phyloP scores from a whole-genome alignment of 192 early-diverging fungal species.

The Neocallimastix lanati region DNA sequence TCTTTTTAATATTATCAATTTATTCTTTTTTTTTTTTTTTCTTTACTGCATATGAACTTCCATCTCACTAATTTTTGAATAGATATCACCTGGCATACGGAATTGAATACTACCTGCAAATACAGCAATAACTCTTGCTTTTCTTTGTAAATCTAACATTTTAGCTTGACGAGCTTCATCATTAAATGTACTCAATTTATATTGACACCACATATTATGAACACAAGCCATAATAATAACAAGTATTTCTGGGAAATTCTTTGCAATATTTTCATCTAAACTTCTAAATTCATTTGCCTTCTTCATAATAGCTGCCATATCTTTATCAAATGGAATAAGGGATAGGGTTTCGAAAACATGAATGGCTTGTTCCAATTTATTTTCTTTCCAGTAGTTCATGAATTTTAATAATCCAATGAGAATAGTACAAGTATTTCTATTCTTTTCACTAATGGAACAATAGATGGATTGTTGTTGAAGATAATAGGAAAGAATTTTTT shows the following conservation, averaged over 20 bases:
- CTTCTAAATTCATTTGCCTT: conserved; percentile 42
- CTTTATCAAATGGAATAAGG: conserved; percentile 41
- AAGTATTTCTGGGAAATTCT: conserved; percentile 58
- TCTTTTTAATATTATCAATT: too few species aligned
- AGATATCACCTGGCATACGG: conserved; percentile 62
- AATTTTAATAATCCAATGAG: conserved; percentile 44
- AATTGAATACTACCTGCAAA: conserved; percentile 76
- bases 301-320: conserved; percentile 33
- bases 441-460: conserved; percentile 11
- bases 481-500: conserved; percentile 23
- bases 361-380: conserved; percentile 39
- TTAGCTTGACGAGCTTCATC: conserved; percentile 19
- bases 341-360: conserved; percentile 31
- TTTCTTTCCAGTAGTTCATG: conserved; percentile 23
- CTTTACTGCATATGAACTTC: conserved; percentile 36
- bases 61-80: conserved; percentile 56
- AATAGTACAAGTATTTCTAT: conserved; percentile 27
- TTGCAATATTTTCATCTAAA: conserved; percentile 47
- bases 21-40: background rate
- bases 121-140: conserved; percentile 50
- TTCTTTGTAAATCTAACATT: conserved; percentile 29
- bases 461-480: conserved; percentile 22
- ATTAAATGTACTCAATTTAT: conserved; percentile 30
- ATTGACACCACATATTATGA: conserved; percentile 29
- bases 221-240: conserved; percentile 51